phyloP scores from a whole-genome alignment of 176 grass and related monocot genomes.

The Areca catechu region DNA sequence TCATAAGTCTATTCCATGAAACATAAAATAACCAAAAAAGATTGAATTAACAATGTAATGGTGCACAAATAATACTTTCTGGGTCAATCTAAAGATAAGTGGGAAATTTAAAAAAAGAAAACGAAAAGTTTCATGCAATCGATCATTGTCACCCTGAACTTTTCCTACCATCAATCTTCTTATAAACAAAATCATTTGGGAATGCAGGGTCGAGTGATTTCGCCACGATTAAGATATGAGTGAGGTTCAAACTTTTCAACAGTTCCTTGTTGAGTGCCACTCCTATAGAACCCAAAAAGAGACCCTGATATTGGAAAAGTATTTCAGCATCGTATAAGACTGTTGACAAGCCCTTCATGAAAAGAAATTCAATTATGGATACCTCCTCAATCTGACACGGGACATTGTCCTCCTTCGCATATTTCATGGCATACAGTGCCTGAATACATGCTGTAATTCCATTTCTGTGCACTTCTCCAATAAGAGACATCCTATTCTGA shows the following conservation, averaged over 20 bases:
- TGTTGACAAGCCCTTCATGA: no score
- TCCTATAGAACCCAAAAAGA: conserved; percentile 86
- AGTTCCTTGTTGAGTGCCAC: conserved; percentile 60
- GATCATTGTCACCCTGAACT: neutral
- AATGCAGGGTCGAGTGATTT: conserved; percentile 64
- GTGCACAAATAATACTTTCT: no score
- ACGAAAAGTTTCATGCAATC: neutral
- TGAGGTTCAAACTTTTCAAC: conserved; percentile 66
- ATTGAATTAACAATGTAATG: no score
- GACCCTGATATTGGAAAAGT: conserved; percentile 25
- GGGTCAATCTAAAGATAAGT: no score
- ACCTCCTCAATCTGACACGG: conserved; percentile 51
- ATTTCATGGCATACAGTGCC: conserved; percentile 38
- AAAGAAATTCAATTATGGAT: neutral
- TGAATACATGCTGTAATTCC: conserved; percentile 30
- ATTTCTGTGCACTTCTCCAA: neutral
- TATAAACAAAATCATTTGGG: conserved; percentile 68
- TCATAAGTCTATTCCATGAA: no score
- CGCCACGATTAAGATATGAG: conserved; percentile 61
- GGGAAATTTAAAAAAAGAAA: neutral
- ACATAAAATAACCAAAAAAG: no score
- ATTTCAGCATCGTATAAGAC: no score
- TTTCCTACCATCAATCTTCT: conserved; percentile 65
- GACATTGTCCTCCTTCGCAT: conserved; percentile 42
- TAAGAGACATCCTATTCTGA: neutral